Evolutionary conservation across 164 flowering plant species (phyloP).

Genomic region (Vitis riparia): DNA sequence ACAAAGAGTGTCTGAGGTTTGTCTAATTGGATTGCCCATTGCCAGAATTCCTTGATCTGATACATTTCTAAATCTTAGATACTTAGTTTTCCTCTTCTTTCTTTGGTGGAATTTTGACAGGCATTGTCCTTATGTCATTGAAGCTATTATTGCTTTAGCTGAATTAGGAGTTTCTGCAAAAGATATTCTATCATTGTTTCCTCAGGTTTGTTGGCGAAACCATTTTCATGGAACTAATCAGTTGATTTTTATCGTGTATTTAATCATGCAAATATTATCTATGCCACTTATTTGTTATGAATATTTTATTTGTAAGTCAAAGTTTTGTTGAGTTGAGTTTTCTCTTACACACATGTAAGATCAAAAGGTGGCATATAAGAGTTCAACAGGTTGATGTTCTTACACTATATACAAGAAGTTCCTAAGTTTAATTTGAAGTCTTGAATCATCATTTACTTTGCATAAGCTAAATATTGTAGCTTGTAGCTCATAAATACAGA

Average conservation of each 20-base stretch:
- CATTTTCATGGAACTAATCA: neutral
- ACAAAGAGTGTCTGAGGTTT: conserved; percentile 90
- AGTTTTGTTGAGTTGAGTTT: too few species aligned
- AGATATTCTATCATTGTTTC: conserved; percentile 80
- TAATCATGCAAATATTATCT: neutral
- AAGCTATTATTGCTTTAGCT: conserved; percentile 86
- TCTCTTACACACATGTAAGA: too few species aligned
- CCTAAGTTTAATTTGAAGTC: neutral
- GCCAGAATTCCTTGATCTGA: neutral
- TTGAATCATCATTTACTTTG: neutral
- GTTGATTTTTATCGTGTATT: neutral
- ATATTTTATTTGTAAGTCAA: too few species aligned
- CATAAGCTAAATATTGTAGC: neutral
- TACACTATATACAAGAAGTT: neutral
- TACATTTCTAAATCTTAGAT: neutral
- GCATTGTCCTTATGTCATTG: conserved; percentile 80
- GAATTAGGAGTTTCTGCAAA: conserved; percentile 83
- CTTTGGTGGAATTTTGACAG: conserved; percentile 36
- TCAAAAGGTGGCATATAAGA: too few species aligned
- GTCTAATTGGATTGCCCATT: conserved; percentile 8
- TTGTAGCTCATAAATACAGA: neutral
- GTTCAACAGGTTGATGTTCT: neutral
- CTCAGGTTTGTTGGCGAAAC: conserved; percentile 64
- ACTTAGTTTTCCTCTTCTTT: neutral
- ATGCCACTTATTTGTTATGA: too few species aligned